phyloP scores from a whole-genome alignment of 176 grass and related monocot species.

The Avena sativa region DNA sequence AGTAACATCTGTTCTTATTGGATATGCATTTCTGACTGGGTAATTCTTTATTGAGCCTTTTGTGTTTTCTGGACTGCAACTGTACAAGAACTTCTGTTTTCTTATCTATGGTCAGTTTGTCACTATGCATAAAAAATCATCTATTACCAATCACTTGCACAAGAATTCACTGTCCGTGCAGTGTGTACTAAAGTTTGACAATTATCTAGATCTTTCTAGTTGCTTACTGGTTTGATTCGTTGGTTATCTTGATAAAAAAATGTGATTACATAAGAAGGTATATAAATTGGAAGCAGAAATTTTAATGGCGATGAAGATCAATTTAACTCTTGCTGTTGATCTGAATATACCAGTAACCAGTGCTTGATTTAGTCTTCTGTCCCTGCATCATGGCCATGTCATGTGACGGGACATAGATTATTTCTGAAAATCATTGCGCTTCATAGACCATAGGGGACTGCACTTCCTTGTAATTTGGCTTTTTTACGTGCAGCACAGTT shows the following conservation, averaged over 20 bases:
- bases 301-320: slow-evolving; percentile 1
- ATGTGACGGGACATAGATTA: slow-evolving; percentile 23
- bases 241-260: slow-evolving; percentile 7
- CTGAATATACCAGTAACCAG: slow-evolving; percentile 14
- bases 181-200: not conserved
- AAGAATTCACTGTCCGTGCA: not conserved
- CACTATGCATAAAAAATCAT: slow-evolving; percentile 27
- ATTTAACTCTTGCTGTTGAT: not conserved
- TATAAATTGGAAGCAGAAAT: not conserved
- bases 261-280: slow-evolving; percentile 4
- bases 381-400: slow-evolving; percentile 1
- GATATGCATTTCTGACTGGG: slow-evolving; percentile 86
- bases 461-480: not conserved
- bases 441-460: slow-evolving; percentile 2
- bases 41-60: slow-evolving; percentile 49
- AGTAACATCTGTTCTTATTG: slow-evolving; percentile 89
- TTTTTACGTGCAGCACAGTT: not conserved
- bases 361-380: slow-evolving; percentile 26
- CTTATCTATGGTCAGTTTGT: slow-evolving; percentile 4
- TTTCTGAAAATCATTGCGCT: slow-evolving; percentile 22
- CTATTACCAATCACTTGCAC: slow-evolving; percentile 16
- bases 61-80: slow-evolving; percentile 36
- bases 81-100: slow-evolving; percentile 22
- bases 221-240: slow-evolving; percentile 34
- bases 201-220: slow-evolving; percentile 28